phyloP scores from a whole-genome alignment of 306 rosid genomes.

The Malus orientalis region DNA sequence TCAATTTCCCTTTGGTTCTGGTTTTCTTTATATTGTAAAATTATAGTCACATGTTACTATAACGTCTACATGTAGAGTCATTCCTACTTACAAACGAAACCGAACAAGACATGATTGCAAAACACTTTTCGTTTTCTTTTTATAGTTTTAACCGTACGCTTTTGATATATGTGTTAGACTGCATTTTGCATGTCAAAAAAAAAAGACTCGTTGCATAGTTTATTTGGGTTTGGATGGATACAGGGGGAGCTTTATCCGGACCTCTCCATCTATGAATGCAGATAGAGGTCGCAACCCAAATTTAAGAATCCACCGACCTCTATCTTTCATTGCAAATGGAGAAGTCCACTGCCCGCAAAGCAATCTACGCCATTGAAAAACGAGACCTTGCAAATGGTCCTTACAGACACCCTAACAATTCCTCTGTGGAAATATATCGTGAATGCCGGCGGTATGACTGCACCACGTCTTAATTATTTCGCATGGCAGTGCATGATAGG shows the following conservation, averaged over 20 bases:
- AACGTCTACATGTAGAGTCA: background rate
- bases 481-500: no score
- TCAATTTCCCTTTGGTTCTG: background rate
- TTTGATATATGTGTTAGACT: background rate
- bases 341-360: background rate
- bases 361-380: background rate
- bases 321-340: background rate
- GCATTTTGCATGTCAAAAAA: no score
- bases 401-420: no score
- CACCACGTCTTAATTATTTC: no score
- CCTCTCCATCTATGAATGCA: background rate
- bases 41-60: background rate
- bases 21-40: no score
- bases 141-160: background rate
- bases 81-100: background rate
- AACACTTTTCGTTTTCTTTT: no score
- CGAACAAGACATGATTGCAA: background rate
- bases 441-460: no score
- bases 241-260: background rate
- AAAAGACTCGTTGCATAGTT: background rate
- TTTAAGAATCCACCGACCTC: background rate
- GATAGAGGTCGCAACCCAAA: background rate
- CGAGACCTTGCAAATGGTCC: background rate
- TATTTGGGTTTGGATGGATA: background rate
- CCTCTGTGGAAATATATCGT: no score